Evolutionary conservation across 73 alveolate genomes (phyloP).

Genomic region (Tetrahymena borealis): DNA sequence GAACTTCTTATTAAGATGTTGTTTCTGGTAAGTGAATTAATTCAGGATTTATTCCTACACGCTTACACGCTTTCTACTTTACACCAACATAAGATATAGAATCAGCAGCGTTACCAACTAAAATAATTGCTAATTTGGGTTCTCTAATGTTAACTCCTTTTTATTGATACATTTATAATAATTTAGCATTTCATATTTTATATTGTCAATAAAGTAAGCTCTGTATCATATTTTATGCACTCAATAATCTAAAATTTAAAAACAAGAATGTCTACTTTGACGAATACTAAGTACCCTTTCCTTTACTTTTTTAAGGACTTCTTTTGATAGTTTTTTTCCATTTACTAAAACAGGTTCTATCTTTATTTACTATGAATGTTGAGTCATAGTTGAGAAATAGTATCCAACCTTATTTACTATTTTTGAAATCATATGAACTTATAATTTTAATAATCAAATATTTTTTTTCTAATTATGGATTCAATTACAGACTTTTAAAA

Average conservation of each 20-base stretch:
- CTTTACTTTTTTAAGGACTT: neutral
- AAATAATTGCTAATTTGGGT: constrained; percentile 27
- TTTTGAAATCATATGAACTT: neutral
- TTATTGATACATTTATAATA: neutral
- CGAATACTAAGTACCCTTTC: neutral
- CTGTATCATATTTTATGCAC: neutral
- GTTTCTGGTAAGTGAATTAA: constrained; percentile 16
- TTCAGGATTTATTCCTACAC: constrained; percentile 2
- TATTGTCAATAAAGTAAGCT: too few relatives aligned
- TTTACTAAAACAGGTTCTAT: neutral
- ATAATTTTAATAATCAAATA: neutral
- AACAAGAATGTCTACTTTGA: neutral
- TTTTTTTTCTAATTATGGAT: neutral
- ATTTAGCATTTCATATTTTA: too few relatives aligned
- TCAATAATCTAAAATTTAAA: neutral
- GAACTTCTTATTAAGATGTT: neutral
- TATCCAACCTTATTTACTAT: neutral
- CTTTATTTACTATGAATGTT: neutral
- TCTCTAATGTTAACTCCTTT: neutral
- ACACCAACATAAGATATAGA: constrained; percentile 9
- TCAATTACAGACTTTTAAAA: too few relatives aligned
- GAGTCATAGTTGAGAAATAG: neutral
- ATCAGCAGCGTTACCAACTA: constrained; percentile 23
- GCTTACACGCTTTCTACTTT: constrained; percentile 7
- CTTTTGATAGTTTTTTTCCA: neutral